Evolutionary conservation across 257 asterid genomes (phyloP), one percentile per base, ranked within the genome.

Genomic region (Phtheirospermum japonicum): DNA sequence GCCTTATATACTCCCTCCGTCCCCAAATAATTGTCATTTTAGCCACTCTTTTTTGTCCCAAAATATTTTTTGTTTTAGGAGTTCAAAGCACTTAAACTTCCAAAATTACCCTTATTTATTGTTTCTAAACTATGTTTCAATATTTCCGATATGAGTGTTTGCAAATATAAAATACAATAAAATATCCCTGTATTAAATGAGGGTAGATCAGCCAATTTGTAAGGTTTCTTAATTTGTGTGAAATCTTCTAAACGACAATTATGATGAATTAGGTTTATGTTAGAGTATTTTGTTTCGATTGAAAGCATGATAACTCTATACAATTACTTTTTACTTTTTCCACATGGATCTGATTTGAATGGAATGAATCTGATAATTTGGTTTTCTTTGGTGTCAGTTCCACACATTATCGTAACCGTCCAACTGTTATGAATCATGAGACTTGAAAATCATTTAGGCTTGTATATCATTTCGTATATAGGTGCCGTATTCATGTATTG

Each of bases 331-430:
- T 14, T 23, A 9, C 7, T 39, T 30, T 55, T 40, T 39, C 23
- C 0, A 6, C 46, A 23, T 65, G 57, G 46, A 42, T 19, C 19
- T 58, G 34, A 58, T 46, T 33, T 36, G 37, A 58, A 57, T 19
- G 1, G 14, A 18, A 10, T 46, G 12, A 19, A 61, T 42, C 26
- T 31, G 48, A 31, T 48, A 37, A 32, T 37, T 6, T 18, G 20
- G 20, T 18, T 51, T 60, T 18, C 48, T 16, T 60, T 42, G 50
- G 5, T 14, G 18, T 26, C 20, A 10, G 42, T 18, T 43, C 51
- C 7, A 11, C 9, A 28, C 28, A 30, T 57, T 33, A 4, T 31
- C 40, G 46, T 57, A 40, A 40, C 12, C n/a, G 14, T 40, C 45
- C 45, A 7, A 31, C 12, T 23, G 10, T 31, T 31, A 56, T 14